Evolutionary conservation across 2,329 filamentous ascomycete species (phyloP), one percentile per base, ranked within the genome.

Genomic region (Ampelomyces quisqualis): DNA sequence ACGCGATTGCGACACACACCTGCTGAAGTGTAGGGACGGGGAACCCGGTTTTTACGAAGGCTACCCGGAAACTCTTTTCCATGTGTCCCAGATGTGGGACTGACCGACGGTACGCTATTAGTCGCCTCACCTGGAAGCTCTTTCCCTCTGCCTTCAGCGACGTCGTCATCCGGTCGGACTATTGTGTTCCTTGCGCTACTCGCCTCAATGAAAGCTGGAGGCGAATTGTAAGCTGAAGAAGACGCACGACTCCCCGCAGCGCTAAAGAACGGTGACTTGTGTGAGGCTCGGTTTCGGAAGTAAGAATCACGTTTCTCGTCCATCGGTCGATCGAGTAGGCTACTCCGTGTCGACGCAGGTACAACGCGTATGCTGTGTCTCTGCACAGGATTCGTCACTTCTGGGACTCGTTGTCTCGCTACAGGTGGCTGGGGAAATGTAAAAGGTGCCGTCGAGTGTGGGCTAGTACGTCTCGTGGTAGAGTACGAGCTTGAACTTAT

Each of bases 261-360:
- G 4, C 65, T 62, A 42, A 74, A 73, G 23, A 74, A 67, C 3
- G 70, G 67, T 10, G 64, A 59, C 21, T 48, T 62, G 9, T 58
- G 65, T 13, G 64, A 65, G 2, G 67, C 67, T 23, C 72, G 64
- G 40, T 73, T 70, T 11, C 65, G 55, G 29, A 73, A 69, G 49
- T 68, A 73, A 10, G 68, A 72, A 35, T 65, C 60, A 5, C 72
- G 64, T 41, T 70, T 71, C 21, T 72, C 68, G 24, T 69, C 59
- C 4, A 72, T 58, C 5, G 70, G 57, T 4, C 55, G 54, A 40
- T 73, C 71, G 2, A 54, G 38, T 13, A 65, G 47, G 39, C 64
- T 71, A 28, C 68, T 65, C 38, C 61, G 47, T 8, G 39, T 50
- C 50, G 48, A 66, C 2, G 55, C 36, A 17, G 57, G 46, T 3